Percentiles rank a stretch among this genome's conserved stretches.
Evolutionary conservation across 2,329 filamentous ascomycete species (phyloP).

Genomic region (Keithomyces neogunnii): DNA sequence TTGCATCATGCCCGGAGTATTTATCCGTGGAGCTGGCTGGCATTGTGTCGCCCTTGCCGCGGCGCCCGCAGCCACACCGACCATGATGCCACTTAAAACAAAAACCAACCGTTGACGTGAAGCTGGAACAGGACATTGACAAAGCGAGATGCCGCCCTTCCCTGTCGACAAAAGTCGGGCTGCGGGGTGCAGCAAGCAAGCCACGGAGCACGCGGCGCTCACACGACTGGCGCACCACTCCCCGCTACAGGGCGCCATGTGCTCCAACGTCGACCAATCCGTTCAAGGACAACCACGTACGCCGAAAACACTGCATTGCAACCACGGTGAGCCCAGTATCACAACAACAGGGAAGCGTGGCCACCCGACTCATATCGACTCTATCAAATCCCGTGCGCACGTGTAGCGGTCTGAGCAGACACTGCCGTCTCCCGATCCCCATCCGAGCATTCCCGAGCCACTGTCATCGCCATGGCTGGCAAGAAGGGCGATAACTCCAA

Average conservation of each 20-base stretch:
- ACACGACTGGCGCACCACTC: no score
- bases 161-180: not conserved
- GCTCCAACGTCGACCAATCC: not conserved
- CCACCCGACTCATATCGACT: not conserved
- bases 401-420: not conserved
- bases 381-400: not conserved
- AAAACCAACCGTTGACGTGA: no score
- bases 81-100: no score
- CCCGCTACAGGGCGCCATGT: no score
- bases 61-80: no score
- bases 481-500: conserved; percentile 80
- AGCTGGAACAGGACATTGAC: not conserved
- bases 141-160: not conserved
- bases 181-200: conserved; percentile 4
- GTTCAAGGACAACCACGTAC: conserved; percentile 1
- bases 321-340: conserved; percentile 1
- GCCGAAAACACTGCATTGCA: not conserved
- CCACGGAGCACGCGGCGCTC: no score
- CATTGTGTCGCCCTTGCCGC: no score
- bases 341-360: conserved; percentile 1
- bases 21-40: no score
- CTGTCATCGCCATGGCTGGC: conserved; percentile 49
- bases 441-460: conserved; percentile 5
- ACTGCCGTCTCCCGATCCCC: not conserved
- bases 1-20: no score